Evolutionary conservation across 192 early-diverging fungal species (phyloP).

Genomic region (Chytriomyces confervae): DNA sequence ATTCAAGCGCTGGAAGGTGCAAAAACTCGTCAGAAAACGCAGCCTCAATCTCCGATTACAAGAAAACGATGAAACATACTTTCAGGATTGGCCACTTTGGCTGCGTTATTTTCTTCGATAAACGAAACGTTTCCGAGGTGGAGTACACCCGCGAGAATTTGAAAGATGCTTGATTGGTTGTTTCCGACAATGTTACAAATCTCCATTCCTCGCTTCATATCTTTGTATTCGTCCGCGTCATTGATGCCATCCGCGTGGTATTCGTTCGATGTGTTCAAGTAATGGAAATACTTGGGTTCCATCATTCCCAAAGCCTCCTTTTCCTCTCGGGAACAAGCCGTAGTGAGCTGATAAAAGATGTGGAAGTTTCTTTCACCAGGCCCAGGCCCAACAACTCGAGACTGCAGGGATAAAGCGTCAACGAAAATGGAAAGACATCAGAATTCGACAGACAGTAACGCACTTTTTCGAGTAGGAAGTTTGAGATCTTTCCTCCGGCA

Average conservation of each 20-base stretch:
- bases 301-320: conserved; percentile 61
- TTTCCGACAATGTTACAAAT: conserved; percentile 82
- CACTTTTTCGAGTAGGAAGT: conserved; percentile 96
- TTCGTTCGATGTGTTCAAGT: conserved; percentile 49
- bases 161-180: conserved; percentile 87
- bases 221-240: conserved; percentile 83
- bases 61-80: conserved; percentile 30
- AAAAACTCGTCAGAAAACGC: not conserved
- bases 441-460: conserved; percentile 1
- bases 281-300: conserved; percentile 60
- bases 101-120: conserved; percentile 76
- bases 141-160: conserved; percentile 91
- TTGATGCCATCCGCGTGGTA: conserved; percentile 89
- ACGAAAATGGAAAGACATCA: not conserved
- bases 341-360: conserved; percentile 75
- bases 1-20: conserved; percentile 49
- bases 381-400: conserved; percentile 93
- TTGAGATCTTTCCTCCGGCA: conserved; percentile 95
- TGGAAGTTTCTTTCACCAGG: conserved; percentile 97
- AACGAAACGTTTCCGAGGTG: conserved; percentile 97
- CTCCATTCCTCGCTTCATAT: conserved; percentile 90
- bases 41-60: not conserved
- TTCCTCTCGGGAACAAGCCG: conserved; percentile 40
- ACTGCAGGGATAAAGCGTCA: conserved; percentile 51
- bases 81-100: conserved; percentile 48